phyloP scores from a whole-genome alignment of 768 basidiomycete genomes.

The Phaffia tasmanica region DNA sequence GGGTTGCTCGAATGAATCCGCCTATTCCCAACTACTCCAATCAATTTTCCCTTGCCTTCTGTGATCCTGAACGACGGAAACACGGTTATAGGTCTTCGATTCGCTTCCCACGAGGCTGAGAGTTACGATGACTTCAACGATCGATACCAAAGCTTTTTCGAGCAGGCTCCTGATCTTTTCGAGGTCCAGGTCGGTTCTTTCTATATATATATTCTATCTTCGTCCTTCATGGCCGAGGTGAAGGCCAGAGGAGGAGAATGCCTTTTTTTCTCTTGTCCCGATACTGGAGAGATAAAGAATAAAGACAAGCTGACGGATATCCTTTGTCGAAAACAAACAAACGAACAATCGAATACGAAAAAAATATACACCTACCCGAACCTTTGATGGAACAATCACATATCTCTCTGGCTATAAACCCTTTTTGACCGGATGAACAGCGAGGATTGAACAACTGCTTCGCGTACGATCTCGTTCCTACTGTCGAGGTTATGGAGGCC shows the following conservation, averaged over 20 bases:
- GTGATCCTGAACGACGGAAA: too few relatives aligned
- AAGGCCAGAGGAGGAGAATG: not conserved
- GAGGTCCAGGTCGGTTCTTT: conserved; percentile 49
- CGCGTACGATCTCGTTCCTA: conserved; percentile 90
- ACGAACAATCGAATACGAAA: too few relatives aligned
- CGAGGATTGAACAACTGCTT: conserved; percentile 99
- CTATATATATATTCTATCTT: not conserved
- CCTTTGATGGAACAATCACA: not conserved
- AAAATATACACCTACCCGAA: too few relatives aligned
- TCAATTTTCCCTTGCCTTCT: too few relatives aligned
- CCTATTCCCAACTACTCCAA: too few relatives aligned
- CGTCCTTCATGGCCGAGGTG: not conserved
- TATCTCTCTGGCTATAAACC: not conserved
- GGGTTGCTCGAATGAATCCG: too few relatives aligned
- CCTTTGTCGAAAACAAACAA: too few relatives aligned
- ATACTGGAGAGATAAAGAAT: not conserved
- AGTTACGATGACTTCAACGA: conserved; percentile 87
- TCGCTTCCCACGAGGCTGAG: conserved; percentile 61
- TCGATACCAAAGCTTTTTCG: conserved; percentile 89
- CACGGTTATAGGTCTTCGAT: conserved; percentile 12
- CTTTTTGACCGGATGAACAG: conserved; percentile 41
- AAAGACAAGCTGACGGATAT: not conserved
- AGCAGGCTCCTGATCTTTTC: conserved; percentile 85
- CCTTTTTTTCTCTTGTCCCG: too few relatives aligned
- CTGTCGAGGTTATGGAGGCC: conserved; percentile 70